A percentile compares a stretch with the other conserved stretches of the same genome.
These are phyloP conservation scores for Fusarium praegraminearum DNA, from an alignment of 2,329 filamentous ascomycete genomes.

Conservation along the genomic window DNA sequence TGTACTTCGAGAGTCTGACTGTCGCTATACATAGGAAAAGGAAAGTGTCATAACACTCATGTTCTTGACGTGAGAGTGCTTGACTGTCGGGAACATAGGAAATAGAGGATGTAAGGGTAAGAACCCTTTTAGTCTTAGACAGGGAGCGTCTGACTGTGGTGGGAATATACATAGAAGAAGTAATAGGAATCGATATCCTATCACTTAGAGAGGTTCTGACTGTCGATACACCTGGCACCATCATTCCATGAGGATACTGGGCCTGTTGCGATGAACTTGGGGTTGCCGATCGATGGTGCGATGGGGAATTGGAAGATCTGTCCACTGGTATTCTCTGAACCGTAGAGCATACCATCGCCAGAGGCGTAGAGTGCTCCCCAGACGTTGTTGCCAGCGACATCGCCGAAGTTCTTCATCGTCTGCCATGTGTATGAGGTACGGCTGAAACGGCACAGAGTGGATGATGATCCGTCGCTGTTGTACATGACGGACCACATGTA, in stretches of 20 bases:
- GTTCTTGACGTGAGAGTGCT: slow-evolving; percentile 3
- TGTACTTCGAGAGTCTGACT: neutral
- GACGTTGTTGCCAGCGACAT: slow-evolving; percentile 26
- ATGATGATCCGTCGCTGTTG: neutral
- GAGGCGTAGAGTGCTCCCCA: slow-evolving; percentile 43
- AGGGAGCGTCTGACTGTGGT: slow-evolving; percentile 7
- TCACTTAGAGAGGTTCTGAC: slow-evolving; percentile 18
- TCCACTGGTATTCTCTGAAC: slow-evolving; percentile 36
- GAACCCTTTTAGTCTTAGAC: slow-evolving; percentile 3
- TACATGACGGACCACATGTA: slow-evolving; percentile 40
- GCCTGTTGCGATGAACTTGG: slow-evolving; percentile 26
- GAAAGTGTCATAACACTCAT: neutral
- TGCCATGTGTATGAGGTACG: slow-evolving; percentile 38
- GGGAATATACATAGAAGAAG: slow-evolving; percentile 25
- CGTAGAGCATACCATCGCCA: slow-evolving; percentile 39
- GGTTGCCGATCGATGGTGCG: slow-evolving; percentile 23
- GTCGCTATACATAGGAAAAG: slow-evolving; percentile 20
- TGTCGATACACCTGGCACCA: slow-evolving; percentile 42
- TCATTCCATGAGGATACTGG: slow-evolving; percentile 35
- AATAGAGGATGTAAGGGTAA: neutral
- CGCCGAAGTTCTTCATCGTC: slow-evolving; percentile 19
- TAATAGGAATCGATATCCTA: slow-evolving; percentile 1
- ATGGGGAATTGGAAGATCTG: slow-evolving; percentile 41
- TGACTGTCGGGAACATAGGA: slow-evolving; percentile 10
- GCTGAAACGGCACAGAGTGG: slow-evolving; percentile 40